Conservation (phyloP, 495 filamentous ascomycete species). For the Annulohypoxylon maeteangense region DNA sequence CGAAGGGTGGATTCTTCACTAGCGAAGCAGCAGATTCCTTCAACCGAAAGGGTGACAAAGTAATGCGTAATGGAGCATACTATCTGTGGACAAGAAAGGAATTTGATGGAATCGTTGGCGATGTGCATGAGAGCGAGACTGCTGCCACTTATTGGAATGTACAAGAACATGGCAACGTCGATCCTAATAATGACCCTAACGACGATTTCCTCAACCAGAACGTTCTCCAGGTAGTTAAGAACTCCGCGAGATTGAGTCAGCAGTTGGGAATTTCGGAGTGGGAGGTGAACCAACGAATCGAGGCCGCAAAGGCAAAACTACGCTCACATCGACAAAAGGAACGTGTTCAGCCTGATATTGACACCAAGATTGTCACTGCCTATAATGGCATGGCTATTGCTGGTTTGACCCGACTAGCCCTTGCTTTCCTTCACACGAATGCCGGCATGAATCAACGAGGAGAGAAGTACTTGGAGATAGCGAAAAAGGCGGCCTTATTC, state of each 20-base stretch:
- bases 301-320: conserved; percentile 73
- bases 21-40: conserved; percentile 94
- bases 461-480: conserved; percentile 68
- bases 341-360: conserved; percentile 81
- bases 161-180: conserved; percentile 86
- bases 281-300: conserved; percentile 78
- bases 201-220: conserved; percentile 94
- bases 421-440: conserved; percentile 71
- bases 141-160: conserved; percentile 89
- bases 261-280: conserved; percentile 80
- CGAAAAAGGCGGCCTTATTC: conserved; percentile 76
- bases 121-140: conserved; percentile 70
- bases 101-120: conserved; percentile 78
- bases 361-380: conserved; percentile 88
- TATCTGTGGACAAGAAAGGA: conserved; percentile 95
- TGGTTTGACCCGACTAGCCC: conserved; percentile 77
- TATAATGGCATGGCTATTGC: conserved; percentile 94
- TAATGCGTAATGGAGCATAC: conserved; percentile 93
- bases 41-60: conserved; percentile 75
- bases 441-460: conserved; percentile 57
- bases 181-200: conserved; percentile 83
- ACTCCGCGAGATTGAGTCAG: conserved; percentile 74
- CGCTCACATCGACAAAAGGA: conserved; percentile 77
- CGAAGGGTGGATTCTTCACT: conserved; percentile 82
- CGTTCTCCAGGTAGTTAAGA: conserved; percentile 58